A percentile compares a stretch with the other conserved stretches of the same genome.
phyloP scores from a whole-genome alignment of 345 rosid species.

The Gossypioides kirkii region DNA sequence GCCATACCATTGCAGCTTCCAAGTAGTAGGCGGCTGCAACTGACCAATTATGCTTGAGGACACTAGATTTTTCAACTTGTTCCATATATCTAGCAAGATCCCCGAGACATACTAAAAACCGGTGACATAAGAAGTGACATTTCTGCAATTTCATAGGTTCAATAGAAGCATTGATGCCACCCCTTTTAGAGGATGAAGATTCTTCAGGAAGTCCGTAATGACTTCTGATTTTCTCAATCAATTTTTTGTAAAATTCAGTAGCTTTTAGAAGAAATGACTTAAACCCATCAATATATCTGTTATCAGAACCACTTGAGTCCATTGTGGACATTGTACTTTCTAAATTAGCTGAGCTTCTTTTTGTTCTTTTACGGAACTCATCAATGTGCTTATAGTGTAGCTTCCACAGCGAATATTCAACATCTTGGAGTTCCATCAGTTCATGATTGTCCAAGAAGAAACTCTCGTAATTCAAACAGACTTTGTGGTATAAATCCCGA shows the following conservation, averaged over 20 bases:
- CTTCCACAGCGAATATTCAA: constrained; percentile 86
- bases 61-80: constrained; percentile 41
- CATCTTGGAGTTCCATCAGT: constrained; percentile 64
- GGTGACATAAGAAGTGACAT: constrained; percentile 65
- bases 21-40: constrained; percentile 65
- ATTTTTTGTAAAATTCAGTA: constrained; percentile 46
- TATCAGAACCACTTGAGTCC: constrained; percentile 22
- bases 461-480: constrained; percentile 59
- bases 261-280: constrained; percentile 60
- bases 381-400: constrained; percentile 76
- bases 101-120: constrained; percentile 83
- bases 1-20: constrained; percentile 75
- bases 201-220: constrained; percentile 43
- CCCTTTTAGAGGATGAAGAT: constrained; percentile 22
- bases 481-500: constrained; percentile 46
- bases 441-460: constrained; percentile 44
- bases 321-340: constrained; percentile 12
- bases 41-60: constrained; percentile 62
- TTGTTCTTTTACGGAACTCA: constrained; percentile 74
- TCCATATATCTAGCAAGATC: constrained; percentile 89
- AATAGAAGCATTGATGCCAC: constrained; percentile 20
- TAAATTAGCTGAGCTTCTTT: constrained; percentile 33
- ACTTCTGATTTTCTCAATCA: constrained; percentile 42
- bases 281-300: constrained; percentile 43
- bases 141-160: constrained; percentile 40